Evolutionary conservation across 2,329 filamentous ascomycete species (phyloP).

Genomic region (Aspergillus cejpii): DNA sequence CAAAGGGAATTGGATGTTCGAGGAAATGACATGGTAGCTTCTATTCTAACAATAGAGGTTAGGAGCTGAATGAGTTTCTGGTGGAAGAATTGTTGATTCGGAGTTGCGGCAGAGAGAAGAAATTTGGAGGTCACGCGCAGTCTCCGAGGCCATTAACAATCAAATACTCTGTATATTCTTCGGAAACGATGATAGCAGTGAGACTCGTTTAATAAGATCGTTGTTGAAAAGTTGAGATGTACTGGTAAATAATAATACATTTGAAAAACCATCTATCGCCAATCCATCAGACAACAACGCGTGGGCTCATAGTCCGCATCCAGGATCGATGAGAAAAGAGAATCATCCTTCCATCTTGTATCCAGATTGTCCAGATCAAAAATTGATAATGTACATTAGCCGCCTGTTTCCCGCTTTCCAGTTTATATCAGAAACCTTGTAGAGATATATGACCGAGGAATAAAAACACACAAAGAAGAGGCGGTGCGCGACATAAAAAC

Average conservation of each 20-base stretch:
- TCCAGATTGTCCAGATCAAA: constrained; percentile 19
- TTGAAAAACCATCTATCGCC: constrained; percentile 3
- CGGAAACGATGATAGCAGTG: no score
- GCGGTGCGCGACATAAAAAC: constrained; percentile 16
- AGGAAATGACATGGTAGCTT: constrained; percentile 14
- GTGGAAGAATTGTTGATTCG: constrained; percentile 1
- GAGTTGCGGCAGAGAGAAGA: constrained; percentile 8
- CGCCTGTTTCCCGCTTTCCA: constrained; percentile 23
- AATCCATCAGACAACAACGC: neutral
- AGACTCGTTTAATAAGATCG: no score
- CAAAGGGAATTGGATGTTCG: constrained; percentile 12
- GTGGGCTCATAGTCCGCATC: no score
- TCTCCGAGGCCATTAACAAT: no score
- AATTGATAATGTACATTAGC: constrained; percentile 37
- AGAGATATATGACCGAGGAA: constrained; percentile 20
- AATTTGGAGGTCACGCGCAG: neutral
- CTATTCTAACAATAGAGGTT: no score
- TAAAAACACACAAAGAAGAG: constrained; percentile 16
- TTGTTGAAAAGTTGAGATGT: no score
- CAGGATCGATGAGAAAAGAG: neutral
- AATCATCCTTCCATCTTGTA: constrained; percentile 8
- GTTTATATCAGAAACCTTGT: constrained; percentile 17
- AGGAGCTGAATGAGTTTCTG: neutral
- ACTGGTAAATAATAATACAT: constrained; percentile 6
- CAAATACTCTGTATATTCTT: no score